These are phyloP conservation scores for Monosporascus sp. DNA, from an alignment of 2,329 filamentous ascomycete genomes.

Conservation along the genomic window DNA sequence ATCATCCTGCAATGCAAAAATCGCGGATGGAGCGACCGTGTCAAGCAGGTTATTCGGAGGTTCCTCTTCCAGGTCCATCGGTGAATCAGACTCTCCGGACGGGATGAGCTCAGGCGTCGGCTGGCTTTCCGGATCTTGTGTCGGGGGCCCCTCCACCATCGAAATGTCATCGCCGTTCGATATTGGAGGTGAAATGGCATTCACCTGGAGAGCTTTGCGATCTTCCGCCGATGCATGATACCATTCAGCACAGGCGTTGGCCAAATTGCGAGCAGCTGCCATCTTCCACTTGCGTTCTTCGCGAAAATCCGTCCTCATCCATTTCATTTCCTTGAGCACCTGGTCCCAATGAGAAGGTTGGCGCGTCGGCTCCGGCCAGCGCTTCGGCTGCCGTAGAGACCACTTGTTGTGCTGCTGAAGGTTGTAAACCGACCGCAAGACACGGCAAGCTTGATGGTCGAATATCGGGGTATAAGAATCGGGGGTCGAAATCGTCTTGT, in stretches of 20 bases:
- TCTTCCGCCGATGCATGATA: slow-evolving; percentile 59
- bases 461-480: slow-evolving; percentile 79
- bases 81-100: slow-evolving; percentile 57
- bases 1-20: slow-evolving; percentile 77
- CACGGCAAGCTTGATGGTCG: slow-evolving; percentile 81
- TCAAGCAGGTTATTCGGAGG: slow-evolving; percentile 27
- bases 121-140: slow-evolving; percentile 35
- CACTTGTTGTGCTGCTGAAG: slow-evolving; percentile 88
- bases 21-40: slow-evolving; percentile 64
- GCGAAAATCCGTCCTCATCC: slow-evolving; percentile 95
- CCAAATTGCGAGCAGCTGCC: slow-evolving; percentile 71
- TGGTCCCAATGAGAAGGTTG: slow-evolving; percentile 80
- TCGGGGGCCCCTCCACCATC: slow-evolving; percentile 27
- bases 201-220: slow-evolving; percentile 63
- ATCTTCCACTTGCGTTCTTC: slow-evolving; percentile 95
- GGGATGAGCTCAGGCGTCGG: slow-evolving; percentile 63
- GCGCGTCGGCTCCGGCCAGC: slow-evolving; percentile 72
- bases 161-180: slow-evolving; percentile 26
- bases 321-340: slow-evolving; percentile 85
- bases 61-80: slow-evolving; percentile 38
- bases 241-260: slow-evolving; percentile 80
- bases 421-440: slow-evolving; percentile 81
- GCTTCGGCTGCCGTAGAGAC: slow-evolving; percentile 85
- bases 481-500: slow-evolving; percentile 83
- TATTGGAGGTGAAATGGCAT: slow-evolving; percentile 43